Base-by-base conservation (phyloP, 2,329 filamentous ascomycete genomes). In the Neofusicoccum ribis region DNA sequence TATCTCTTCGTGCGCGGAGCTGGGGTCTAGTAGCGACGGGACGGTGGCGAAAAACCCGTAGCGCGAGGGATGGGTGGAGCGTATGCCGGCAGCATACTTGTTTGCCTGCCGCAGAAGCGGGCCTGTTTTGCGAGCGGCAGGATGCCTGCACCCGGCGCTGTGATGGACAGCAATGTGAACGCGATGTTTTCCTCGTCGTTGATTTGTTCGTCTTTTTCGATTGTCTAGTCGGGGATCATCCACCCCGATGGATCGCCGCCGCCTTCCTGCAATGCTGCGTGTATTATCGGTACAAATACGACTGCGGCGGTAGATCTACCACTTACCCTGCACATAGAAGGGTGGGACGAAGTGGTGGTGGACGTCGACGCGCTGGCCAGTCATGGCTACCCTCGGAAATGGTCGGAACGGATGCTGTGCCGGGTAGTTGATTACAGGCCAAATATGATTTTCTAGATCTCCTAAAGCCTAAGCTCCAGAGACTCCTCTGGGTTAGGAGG, bases 41-140 rank as follows among this genome's bases (percentile, higher is more conserved):
- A 79, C 70, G 4, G 71, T 73, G 52, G 73, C 82, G 69, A 80
- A 83, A 69, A 78, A 83, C 50, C 78, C 80, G 66, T 74, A 82
- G 6, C 69, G 65, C 1, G 66, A 49, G 1, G 78, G 78, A 17
- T 79, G 54, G 1, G 70, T 61, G 59, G 77, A 71, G 27, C 49
- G 15, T n/a, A 81, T 62, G 9, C 64, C 39, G 1, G 78, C 77
- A 0, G 73, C 70, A 59, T 74, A 76, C 47, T 76, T 71, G 66
- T 82, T 82, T 14, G 58, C 56, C 56, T 72, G 64, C 1, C 73
- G 23, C 54, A 59, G 54, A 59, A 44, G 20, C 12, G 9, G 23
- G 15, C 3, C 1, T 73, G 62, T 3, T 60, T 44, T 7, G 41
- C 64, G 3, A 61, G 23, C n/a, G 36, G 23, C 44, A 58, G 56